Evolutionary conservation across 2,329 filamentous ascomycete species (phyloP).

Genomic region (Hyphodiscus sp.): DNA sequence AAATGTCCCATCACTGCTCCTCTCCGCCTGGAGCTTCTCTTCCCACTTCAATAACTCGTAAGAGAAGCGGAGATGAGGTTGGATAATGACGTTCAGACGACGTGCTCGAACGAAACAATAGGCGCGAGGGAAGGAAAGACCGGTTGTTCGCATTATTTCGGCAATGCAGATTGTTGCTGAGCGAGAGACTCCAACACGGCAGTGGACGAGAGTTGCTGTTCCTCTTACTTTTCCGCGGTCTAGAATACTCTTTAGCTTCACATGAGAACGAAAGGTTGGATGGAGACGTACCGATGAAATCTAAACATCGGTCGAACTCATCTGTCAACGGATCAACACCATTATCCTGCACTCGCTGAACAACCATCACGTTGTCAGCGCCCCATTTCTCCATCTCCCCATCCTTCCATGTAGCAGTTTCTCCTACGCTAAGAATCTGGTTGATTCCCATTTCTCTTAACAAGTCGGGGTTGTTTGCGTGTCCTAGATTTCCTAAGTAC

Average conservation of each 20-base stretch:
- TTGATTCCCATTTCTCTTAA: conserved; percentile 73
- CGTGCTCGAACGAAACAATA: conserved; percentile 95
- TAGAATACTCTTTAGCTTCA: conserved; percentile 32
- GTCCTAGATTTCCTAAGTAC: conserved; percentile 88
- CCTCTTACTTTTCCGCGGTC: conserved; percentile 71
- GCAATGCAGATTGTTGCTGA: conserved; percentile 98
- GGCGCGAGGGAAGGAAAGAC: conserved; percentile 79
- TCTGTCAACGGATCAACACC: conserved; percentile 86
- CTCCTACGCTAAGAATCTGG: conserved; percentile 87
- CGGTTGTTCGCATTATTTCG: conserved; percentile 84
- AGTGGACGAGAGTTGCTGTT: conserved; percentile 88
- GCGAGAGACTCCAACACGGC: conserved; percentile 88
- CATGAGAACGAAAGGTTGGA: conserved; percentile 1
- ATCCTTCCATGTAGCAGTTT: conserved; percentile 75
- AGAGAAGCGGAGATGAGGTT: conserved; percentile 89
- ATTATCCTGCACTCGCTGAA: conserved; percentile 90
- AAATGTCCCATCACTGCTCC: conserved; percentile 37
- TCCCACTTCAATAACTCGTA: conserved; percentile 98
- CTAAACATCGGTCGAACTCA: conserved; percentile 78
- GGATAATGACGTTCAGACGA: conserved; percentile 93
- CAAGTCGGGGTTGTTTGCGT: conserved; percentile 89
- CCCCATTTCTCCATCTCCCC: conserved; percentile 68
- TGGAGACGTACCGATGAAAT: conserved; percentile 77
- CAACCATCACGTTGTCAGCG: conserved; percentile 67
- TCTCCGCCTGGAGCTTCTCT: conserved; percentile 54